Base-by-base conservation (phyloP, 176 grass and related monocot genomes). In the Oropetium thomaeum region DNA sequence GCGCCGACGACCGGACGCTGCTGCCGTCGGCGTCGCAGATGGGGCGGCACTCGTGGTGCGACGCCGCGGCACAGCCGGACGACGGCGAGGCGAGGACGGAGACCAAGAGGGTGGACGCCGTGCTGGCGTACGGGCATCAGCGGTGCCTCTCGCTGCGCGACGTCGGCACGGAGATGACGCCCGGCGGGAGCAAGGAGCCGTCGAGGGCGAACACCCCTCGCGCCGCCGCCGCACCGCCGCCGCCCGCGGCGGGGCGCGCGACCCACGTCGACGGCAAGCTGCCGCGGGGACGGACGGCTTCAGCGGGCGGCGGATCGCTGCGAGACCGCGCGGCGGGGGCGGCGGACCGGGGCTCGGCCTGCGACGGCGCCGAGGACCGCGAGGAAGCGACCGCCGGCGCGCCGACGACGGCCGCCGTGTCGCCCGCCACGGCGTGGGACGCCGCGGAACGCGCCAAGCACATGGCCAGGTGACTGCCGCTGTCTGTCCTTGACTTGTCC, bases 131-230 rank as follows among this genome's bases (percentile, higher is more conserved):
- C 35, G 55, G 23, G 27, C 70, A 25, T 12, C 77, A 31, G 57
- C 62, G 62, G 57, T n/a, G 49, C 58, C 80, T 90, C 39, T 81
- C 77, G 15, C 54, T 91, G 69, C 81, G 93, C 57, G 90, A 97
- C 40, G 78, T 90, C 45, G 90, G 93, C 57, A 97, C 93, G 13
- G 93, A 97, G 74, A 97, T 93, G 90, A 97, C 90, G 8, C 90
- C 93, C 7, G 81, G 67, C 2, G 90, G 85, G 23, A 97, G 93
- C 72, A 93, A 93, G 34, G 90, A 97, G 79, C 80, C 90, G 49
- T 97, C 93, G 34, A 89, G 90, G 76, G 79, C 90, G 0, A 92
- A 76, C 73, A 97, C 90, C 4, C 90, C 93, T 0, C 81, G 88
- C 23, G 73, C 80, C 14, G 20, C 80, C 14, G 20, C 69, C 10